Base-by-base conservation (phyloP, 2,329 filamentous ascomycete species). In the Sphaceloma murrayae region DNA sequence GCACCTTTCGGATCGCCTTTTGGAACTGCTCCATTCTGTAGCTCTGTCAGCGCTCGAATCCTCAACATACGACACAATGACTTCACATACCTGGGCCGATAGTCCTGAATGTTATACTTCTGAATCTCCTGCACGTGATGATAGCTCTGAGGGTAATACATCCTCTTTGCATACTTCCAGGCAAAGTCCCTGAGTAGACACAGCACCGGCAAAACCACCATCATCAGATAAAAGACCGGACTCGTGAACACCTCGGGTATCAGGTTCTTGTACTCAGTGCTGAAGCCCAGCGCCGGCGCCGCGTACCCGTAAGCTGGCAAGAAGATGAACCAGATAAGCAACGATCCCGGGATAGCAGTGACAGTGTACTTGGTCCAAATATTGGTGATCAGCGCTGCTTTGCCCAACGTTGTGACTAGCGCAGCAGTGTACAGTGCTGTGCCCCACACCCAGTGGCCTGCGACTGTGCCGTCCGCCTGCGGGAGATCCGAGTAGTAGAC, bases 71-170 rank as follows among this genome's bases (percentile, higher is more conserved):
- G 13, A 11, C 8, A 13, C 19, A 29, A 32, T 29, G 47, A 32
- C 26, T 45, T 27, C 40, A 70, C 74, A 54, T 75, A 88, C 85
- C 91, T 80, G 50, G 91, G 91, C 59, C 91, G 75, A 66, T 98
- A 98, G 67, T 98, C 91, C 67, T 98, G 91, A 49, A 98, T 94
- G 57, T 98, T 98, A 69, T 96, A 98, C 67, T 98, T 98, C 65
- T 98, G 91, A 55, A 98, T 98, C 68, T 98, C 91, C 65, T 98
- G 91, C 51, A 98, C 91, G 62, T 98, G 91, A 56, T 98, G 91
- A 59, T 98, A 98, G 32, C 85, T 80, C 66, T 95, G 84, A 16
- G 91, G 91, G 54, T 80, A 82, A 67, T 96, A 98, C 87, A 98
- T 95, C 52, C 91, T 77, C 72, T 94, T 95, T 49, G 78, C 80